Base-by-base conservation (phyloP, 23 red algal species). In the Cyanidioschyzon merolae region DNA sequence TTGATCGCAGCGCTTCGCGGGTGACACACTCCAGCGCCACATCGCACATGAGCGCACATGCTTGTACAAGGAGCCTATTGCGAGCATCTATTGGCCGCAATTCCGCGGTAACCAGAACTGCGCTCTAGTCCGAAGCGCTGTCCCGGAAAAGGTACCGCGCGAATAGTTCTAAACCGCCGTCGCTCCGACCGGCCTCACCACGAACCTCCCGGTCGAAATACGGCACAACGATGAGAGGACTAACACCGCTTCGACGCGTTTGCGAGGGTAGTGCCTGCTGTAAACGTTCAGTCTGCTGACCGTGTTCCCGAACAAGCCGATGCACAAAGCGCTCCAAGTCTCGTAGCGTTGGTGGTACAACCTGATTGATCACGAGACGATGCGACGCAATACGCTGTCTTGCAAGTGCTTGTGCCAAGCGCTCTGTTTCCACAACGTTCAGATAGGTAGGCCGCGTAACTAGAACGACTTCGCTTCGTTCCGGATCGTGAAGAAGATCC, bases 181-280 rank as follows among this genome's bases (percentile, higher is more conserved):
- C n/a, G 63, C 63, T 35, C 12, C 63, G 21, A 3, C 80, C 88
- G 30, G 85, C 57, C 0, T 77, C n/a, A 29, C 88, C 94, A 24
- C 94, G 84, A 0, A 98, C 94, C 76, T 98, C 94, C 29, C 77
- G 79, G 76, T 98, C 94, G 63, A 98, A 98, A 74, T 84, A 98
- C n/a, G 88, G 88, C 82, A 98, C 86, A 51, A 82, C 50, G 0
- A 82, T 82, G 7, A 98, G 34, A 2, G 50, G 76, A 34, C 37
- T 18, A 39, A 37, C 2, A 0, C 2, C 0, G 2, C 1, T 41
- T 59, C 37, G 0, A 39, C 58, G 58, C 3, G 80, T 81, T n/a
- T 41, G 79, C 26, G 82, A 59, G 30, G 88, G 59, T 2, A 24
- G 76, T 63, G 82, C 39, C 39, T 80, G 38, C 50, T 76, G 68